A percentile compares a stretch with the other conserved stretches of the same genome.
phyloP scores from a whole-genome alignment of 108 stramenopile genomes.

The Discostella pseudostelligera region DNA sequence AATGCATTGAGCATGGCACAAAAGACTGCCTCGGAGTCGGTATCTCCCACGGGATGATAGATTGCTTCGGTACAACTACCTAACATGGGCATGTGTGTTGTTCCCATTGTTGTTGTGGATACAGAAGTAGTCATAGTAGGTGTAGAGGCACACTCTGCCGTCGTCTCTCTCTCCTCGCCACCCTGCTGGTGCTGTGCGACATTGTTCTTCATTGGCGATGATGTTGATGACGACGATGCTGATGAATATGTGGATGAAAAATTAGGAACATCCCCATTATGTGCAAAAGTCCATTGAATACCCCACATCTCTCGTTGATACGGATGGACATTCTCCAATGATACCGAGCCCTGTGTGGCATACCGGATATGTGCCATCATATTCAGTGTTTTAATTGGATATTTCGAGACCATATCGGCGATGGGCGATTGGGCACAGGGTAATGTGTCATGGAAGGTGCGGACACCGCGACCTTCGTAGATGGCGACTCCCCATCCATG shows the following conservation, averaged over 20 bases:
- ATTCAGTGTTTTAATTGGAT: slow-evolving; percentile 77
- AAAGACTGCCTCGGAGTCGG: slow-evolving; percentile 91
- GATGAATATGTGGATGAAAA: slow-evolving; percentile 14
- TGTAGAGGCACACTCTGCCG: background rate
- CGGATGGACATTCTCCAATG: slow-evolving; percentile 90
- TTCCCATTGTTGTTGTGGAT: slow-evolving; percentile 17
- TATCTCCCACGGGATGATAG: slow-evolving; percentile 84
- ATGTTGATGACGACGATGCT: too few relatives aligned
- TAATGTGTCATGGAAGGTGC: slow-evolving; percentile 70
- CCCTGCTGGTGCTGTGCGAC: background rate
- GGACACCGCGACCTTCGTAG: slow-evolving; percentile 82
- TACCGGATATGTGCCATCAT: slow-evolving; percentile 93
- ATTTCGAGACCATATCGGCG: slow-evolving; percentile 67
- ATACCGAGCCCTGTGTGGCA: slow-evolving; percentile 80
- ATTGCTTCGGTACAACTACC: slow-evolving; percentile 40
- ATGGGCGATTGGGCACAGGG: slow-evolving; percentile 71
- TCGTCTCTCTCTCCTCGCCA: slow-evolving; percentile 9
- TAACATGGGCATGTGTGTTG: slow-evolving; percentile 22
- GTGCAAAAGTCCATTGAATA: slow-evolving; percentile 81
- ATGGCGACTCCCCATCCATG: slow-evolving; percentile 87
- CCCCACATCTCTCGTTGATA: slow-evolving; percentile 88
- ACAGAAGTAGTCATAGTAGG: too few relatives aligned
- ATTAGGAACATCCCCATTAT: slow-evolving; percentile 91
- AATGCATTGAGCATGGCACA: slow-evolving; percentile 89
- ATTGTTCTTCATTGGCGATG: too few relatives aligned